phyloP scores from a whole-genome alignment of 805 yeast genomes.

The Torulaspora delbrueckii region DNA sequence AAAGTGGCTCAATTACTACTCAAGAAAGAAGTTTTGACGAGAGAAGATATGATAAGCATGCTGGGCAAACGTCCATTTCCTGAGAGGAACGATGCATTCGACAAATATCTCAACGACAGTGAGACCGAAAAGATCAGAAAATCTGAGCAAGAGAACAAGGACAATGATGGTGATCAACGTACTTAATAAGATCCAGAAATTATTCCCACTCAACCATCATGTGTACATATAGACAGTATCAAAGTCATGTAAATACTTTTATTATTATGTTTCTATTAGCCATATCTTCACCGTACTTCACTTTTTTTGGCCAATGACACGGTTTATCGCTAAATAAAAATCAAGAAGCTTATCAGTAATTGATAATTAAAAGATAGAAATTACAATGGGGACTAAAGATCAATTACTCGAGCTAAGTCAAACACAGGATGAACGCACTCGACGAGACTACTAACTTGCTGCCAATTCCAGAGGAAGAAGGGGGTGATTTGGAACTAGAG shows the following conservation, averaged over 20 bases:
- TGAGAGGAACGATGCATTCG: constrained; percentile 83
- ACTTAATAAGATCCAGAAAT: background rate
- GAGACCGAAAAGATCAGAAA: constrained; percentile 27
- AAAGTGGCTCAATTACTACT: constrained; percentile 83
- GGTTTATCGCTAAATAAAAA: background rate
- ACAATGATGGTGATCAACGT: background rate
- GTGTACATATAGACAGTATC: constrained; percentile 5
- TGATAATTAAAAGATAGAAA: background rate
- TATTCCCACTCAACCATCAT: background rate
- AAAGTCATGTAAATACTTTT: constrained; percentile 4
- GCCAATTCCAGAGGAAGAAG: constrained; percentile 5
- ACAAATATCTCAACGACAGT: constrained; percentile 31
- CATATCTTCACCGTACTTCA: background rate
- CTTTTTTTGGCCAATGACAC: background rate
- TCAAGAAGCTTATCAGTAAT: background rate
- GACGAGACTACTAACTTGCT: constrained; percentile 21
- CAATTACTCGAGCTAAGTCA: background rate
- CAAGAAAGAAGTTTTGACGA: constrained; percentile 80
- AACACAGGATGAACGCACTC: constrained; percentile 13
- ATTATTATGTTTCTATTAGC: background rate
- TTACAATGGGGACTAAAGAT: background rate
- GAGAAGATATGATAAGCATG: constrained; percentile 88
- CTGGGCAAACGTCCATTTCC: constrained; percentile 91
- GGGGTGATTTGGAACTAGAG: constrained; percentile 22
- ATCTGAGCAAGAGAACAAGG: constrained; percentile 18